A percentile compares a stretch with the other conserved stretches of the same genome.
phyloP scores from a whole-genome alignment of 2,329 filamentous ascomycete genomes.

The Zymoseptoria tritici region DNA sequence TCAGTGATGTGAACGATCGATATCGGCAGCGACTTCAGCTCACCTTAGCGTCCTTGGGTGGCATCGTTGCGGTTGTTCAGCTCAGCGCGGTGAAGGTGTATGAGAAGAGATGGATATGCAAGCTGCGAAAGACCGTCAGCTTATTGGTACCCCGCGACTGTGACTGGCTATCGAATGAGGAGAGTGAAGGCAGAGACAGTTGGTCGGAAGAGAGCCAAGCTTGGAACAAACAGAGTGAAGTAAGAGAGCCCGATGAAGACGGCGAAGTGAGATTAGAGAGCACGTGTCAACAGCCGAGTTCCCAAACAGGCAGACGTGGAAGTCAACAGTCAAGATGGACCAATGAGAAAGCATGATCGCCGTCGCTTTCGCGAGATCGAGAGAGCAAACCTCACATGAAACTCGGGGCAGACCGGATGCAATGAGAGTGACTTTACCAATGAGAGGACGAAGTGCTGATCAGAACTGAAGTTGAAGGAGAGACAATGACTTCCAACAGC shows the following conservation, averaged over 20 bases:
- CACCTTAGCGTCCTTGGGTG: slow-evolving; percentile 19
- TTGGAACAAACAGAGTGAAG: background rate
- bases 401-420: no score
- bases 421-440: no score
- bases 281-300: background rate
- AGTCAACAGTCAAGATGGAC: background rate
- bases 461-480: no score
- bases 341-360: background rate
- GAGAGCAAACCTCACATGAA: background rate
- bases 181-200: background rate
- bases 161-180: no score
- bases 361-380: no score
- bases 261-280: slow-evolving; percentile 1
- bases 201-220: no score
- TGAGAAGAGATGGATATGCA: background rate
- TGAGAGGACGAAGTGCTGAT: no score
- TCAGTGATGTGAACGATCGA: background rate
- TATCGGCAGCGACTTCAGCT: background rate
- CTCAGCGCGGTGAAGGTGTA: background rate
- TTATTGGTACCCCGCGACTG: no score
- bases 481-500: no score
- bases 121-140: background rate
- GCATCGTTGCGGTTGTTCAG: slow-evolving; percentile 8
- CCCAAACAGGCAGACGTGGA: background rate
- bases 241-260: background rate